Evolutionary conservation across 345 rosid genomes (phyloP).

Genomic region (Salix dunnii): DNA sequence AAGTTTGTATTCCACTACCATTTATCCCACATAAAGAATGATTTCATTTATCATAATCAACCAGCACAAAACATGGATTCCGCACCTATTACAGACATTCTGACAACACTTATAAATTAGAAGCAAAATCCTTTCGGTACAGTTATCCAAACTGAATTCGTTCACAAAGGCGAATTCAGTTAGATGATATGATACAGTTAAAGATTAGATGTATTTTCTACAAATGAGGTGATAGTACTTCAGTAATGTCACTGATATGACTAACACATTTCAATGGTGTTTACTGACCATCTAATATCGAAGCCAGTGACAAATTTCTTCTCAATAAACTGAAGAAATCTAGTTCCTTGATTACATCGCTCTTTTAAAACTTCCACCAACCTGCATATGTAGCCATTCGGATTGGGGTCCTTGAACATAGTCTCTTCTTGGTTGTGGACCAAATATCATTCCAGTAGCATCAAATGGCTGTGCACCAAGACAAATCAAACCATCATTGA

Average conservation of each 20-base stretch:
- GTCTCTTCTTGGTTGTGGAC: conserved; percentile 56
- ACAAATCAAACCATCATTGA: conserved; percentile 29
- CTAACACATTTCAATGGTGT: conserved; percentile 2
- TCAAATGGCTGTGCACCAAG: conserved; percentile 51
- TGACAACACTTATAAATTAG: not conserved
- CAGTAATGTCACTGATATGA: not conserved
- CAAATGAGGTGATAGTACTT: conserved; percentile 24
- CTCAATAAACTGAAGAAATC: conserved; percentile 5
- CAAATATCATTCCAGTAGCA: conserved; percentile 51
- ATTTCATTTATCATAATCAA: too few relatives aligned
- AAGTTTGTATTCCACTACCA: too few relatives aligned
- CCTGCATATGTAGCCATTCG: conserved; percentile 88
- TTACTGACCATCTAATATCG: not conserved
- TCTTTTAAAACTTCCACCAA: conserved; percentile 57
- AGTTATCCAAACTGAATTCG: not conserved
- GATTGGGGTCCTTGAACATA: conserved; percentile 51
- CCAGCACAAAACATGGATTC: not conserved
- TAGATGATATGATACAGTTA: conserved; percentile 11
- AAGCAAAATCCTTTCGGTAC: not conserved
- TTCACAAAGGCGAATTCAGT: conserved; percentile 4
- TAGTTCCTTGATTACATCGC: conserved; percentile 31
- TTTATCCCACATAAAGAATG: too few relatives aligned
- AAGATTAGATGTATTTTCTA: conserved; percentile 26
- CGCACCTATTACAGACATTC: not conserved
- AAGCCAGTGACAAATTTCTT: conserved; percentile 6